A percentile compares a stretch with the other conserved stretches of the same genome.
phyloP scores from a whole-genome alignment of 768 basidiomycete genomes.

The Coprinopsis strossmayeri region DNA sequence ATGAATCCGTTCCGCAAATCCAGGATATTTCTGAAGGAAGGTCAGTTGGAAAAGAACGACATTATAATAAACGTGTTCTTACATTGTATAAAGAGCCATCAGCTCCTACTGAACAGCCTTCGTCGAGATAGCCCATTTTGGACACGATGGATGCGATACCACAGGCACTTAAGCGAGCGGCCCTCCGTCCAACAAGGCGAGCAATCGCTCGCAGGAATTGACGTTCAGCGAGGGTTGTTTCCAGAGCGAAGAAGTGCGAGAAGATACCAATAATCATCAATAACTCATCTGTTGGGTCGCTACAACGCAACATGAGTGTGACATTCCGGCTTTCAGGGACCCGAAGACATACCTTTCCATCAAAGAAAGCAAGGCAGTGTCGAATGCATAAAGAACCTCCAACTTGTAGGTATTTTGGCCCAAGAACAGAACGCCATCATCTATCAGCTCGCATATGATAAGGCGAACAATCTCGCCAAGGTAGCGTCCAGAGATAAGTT shows the following conservation, averaged over 20 bases:
- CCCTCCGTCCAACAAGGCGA: constrained; percentile 80
- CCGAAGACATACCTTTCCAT: constrained; percentile 73
- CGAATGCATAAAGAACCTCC: constrained; percentile 86
- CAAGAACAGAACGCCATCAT: constrained; percentile 94
- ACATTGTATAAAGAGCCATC: constrained; percentile 97
- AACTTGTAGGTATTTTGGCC: constrained; percentile 99
- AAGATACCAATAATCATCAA: constrained; percentile 97
- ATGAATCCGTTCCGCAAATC: constrained; percentile 89
- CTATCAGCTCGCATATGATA: constrained; percentile 91
- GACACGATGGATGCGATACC: constrained; percentile 95
- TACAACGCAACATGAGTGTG: neutral
- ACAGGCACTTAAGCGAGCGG: constrained; percentile 87
- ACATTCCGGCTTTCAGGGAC: neutral
- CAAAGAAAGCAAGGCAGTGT: constrained; percentile 94
- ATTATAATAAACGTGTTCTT: constrained; percentile 19
- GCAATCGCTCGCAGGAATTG: constrained; percentile 96
- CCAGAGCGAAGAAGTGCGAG: constrained; percentile 92
- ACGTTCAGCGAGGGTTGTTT: constrained; percentile 93
- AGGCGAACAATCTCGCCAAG: constrained; percentile 96
- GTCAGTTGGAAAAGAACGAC: neutral
- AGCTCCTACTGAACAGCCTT: constrained; percentile 84
- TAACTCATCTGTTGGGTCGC: constrained; percentile 94
- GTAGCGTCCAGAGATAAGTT: constrained; percentile 94
- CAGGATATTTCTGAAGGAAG: constrained; percentile 85
- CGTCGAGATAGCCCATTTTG: constrained; percentile 91